Conservation (phyloP, 2,329 filamentous ascomycete species). For the Dactylellina cionopaga region DNA sequence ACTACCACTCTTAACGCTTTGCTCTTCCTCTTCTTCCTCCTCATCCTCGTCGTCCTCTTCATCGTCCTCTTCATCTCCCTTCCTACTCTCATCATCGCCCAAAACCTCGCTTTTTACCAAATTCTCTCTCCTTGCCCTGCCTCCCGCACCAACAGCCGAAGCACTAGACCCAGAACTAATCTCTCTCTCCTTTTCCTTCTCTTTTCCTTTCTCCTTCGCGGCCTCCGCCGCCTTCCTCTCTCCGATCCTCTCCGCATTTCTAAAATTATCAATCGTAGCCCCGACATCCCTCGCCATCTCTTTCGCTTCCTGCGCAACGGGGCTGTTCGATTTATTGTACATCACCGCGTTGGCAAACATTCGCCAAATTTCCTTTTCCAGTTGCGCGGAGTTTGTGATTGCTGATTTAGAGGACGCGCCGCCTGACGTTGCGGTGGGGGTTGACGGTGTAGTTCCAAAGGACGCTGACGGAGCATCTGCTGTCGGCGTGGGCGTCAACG, state of each 20-base stretch:
- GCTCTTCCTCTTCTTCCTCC: slow-evolving; percentile 4
- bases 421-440: slow-evolving; percentile 38
- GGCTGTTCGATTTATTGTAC: slow-evolving; percentile 73
- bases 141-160: background rate
- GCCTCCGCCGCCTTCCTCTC: slow-evolving; percentile 55
- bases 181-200: slow-evolving; percentile 27
- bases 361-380: slow-evolving; percentile 91
- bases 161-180: background rate
- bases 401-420: slow-evolving; percentile 76
- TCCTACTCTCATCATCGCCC: slow-evolving; percentile 48
- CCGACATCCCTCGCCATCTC: slow-evolving; percentile 57
- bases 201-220: slow-evolving; percentile 41
- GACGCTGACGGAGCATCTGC: slow-evolving; percentile 66
- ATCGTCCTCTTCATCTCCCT: slow-evolving; percentile 29
- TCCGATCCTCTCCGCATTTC: slow-evolving; percentile 56
- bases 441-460: slow-evolving; percentile 70
- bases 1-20: background rate
- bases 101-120: slow-evolving; percentile 48
- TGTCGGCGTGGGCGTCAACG: slow-evolving; percentile 70
- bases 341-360: slow-evolving; percentile 99
- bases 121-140: slow-evolving; percentile 23
- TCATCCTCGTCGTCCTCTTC: slow-evolving; percentile 10
- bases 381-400: slow-evolving; percentile 90
- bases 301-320: slow-evolving; percentile 53
- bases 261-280: slow-evolving; percentile 56